Base-by-base conservation (phyloP, 2,329 filamentous ascomycete genomes). In the Xylogone sp. region DNA sequence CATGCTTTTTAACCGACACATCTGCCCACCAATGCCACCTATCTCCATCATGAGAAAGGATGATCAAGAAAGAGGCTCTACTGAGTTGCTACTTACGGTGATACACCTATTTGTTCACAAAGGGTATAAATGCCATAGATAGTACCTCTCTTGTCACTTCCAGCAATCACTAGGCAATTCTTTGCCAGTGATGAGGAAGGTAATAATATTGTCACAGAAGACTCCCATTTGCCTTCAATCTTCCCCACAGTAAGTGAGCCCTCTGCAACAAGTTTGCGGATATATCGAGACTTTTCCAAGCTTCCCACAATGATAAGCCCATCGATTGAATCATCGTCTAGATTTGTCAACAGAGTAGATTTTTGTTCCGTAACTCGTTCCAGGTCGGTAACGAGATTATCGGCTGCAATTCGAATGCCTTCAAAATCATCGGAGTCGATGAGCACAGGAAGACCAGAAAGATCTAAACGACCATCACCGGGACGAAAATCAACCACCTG, bases 321-420 rank as follows among this genome's bases (percentile, higher is more conserved):
- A 2, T 62, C 68, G 12, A 20, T 43, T 16, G 46, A 50, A 42
- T 49, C 24, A 13, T 42, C 16, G 18, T 43, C 20, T 39, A 54
- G 21, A 27, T 39, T 42, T 6, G 44, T n/a, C 49, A 10, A 62
- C 20, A 50, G 67, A 1, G 81, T 77, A 49, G 81, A 79, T 64
- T 85, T 85, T 12, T 68, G 74, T n/a, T 83, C 83, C 0, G 84
- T 87, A 3, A 87, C 83, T 8, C 81, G 77, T n/a, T 83, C 83
- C 67, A 88, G 87, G 62, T 88, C 86, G 10, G 74, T 62, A 0
- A 83, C 82, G 8, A 88, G 75, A 63, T 88, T 84, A 22, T 80
- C 73, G 1, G 82, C 84, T 3, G 83, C 83, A 39, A 84, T 77
- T 48, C 86, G 74, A 1, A 88, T 84, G 50, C 83, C 84, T 66